Base-by-base conservation (phyloP, 164 flowering plant genomes). In the Echeveria elegans region DNA sequence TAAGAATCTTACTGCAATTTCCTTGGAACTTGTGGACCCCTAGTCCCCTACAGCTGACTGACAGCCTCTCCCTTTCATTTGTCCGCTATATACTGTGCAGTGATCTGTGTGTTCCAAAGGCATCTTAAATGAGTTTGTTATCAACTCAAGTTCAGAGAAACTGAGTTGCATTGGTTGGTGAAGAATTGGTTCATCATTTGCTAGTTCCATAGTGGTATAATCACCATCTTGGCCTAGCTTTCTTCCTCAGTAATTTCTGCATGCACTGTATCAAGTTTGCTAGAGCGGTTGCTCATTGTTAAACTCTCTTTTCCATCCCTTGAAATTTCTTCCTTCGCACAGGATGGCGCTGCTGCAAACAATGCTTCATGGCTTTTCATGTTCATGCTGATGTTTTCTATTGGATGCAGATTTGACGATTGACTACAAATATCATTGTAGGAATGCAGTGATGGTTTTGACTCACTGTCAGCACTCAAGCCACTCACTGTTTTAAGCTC, bases 21-120 rank as follows among this genome's bases (percentile, higher is more conserved):
- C 68, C 72, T 16, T 6, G 24, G 59, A 58, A 73, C 62, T 66
- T 68, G 53, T 73, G 77, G 6, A 81, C n/a, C n/a, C n/a, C n/a
- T n/a, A n/a, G n/a, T n/a, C 79, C 62, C 75, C 23, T 64, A 77
- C 72, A 28, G 56, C 31, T 10, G 68, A 19, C 0, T n/a, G 18
- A 6, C 45, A 60, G 1, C 63, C 58, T 1, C 18, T 0, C 19
- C 73, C 43, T 48, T 37, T 37, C 40, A 37, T 37, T 37, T 36
- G 62, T 24, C 80, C 84, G 21, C 14, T 45, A 58, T 45, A 77
- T 26, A 70, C 29, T 29, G 72, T 40, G 28, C 58, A 70, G 34
- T 71, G 36, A 34, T 66, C 72, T 1, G 61, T 36, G 43, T 48
- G 37, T 26, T 37, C 26, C 3, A 47, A 63, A 45, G 24, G 12